Conservation (phyloP, 768 basidiomycete species). For the Boletus pseudopeckii region DNA sequence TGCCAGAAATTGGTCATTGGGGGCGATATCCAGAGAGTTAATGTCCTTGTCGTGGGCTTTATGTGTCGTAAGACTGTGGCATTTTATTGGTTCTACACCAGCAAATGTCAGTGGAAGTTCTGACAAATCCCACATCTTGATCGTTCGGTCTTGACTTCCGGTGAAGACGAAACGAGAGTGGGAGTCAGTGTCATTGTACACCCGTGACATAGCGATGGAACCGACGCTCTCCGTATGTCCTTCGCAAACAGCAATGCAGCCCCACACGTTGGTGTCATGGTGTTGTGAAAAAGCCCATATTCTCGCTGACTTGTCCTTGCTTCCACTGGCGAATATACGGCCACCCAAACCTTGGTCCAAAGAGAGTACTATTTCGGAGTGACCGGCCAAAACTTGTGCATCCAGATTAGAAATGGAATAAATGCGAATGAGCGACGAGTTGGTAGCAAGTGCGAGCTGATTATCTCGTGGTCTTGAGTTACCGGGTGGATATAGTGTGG, state of each 20-base stretch:
- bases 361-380: slow-evolving; percentile 87
- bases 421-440: slow-evolving; percentile 90
- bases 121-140: slow-evolving; percentile 97
- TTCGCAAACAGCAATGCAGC: slow-evolving; percentile 83
- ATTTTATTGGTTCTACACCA: slow-evolving; percentile 39
- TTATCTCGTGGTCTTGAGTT: slow-evolving; percentile 44
- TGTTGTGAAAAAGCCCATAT: slow-evolving; percentile 59
- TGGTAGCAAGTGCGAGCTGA: slow-evolving; percentile 92
- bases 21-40: slow-evolving; percentile 90
- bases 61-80: slow-evolving; percentile 77
- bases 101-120: slow-evolving; percentile 37
- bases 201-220: slow-evolving; percentile 77
- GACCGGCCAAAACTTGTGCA: slow-evolving; percentile 82
- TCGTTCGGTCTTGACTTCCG: slow-evolving; percentile 94
- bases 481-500: slow-evolving; percentile 19
- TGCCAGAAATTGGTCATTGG: slow-evolving; percentile 82
- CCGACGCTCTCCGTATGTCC: slow-evolving; percentile 95
- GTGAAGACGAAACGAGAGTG: slow-evolving; percentile 77
- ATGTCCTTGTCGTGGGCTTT: slow-evolving; percentile 99
- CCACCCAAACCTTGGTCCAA: slow-evolving; percentile 70
- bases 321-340: slow-evolving; percentile 78
- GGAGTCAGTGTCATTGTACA: slow-evolving; percentile 17
- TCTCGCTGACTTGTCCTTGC: slow-evolving; percentile 87
- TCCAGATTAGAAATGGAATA: slow-evolving; percentile 78
- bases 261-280: slow-evolving; percentile 31